Evolutionary conservation across 805 yeast species (phyloP).

Genomic region (Brettanomyces sp.): DNA sequence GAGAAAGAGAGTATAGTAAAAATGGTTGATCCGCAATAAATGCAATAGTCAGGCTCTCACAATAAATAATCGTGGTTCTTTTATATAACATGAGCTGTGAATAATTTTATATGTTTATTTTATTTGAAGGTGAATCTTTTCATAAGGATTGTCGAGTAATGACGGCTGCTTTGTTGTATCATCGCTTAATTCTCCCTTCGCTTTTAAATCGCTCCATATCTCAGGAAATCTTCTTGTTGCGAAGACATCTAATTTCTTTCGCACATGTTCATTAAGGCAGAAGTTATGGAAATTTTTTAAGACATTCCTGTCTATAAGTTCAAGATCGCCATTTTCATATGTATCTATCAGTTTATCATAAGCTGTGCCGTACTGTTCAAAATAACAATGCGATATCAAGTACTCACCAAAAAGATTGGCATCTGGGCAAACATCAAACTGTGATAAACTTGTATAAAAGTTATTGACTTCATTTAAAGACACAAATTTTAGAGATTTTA

Average conservation of each 20-base stretch:
- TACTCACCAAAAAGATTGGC: slow-evolving; percentile 47
- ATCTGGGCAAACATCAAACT: slow-evolving; percentile 43
- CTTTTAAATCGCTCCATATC: slow-evolving; percentile 30
- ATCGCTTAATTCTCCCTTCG: slow-evolving; percentile 21
- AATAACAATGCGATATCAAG: slow-evolving; percentile 61
- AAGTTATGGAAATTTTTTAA: slow-evolving; percentile 39
- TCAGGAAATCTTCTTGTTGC: slow-evolving; percentile 26
- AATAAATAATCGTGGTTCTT: too few species aligned
- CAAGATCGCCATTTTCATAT: slow-evolving; percentile 35
- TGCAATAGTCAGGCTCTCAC: too few species aligned
- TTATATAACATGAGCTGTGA: neutral
- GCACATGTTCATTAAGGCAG: slow-evolving; percentile 30
- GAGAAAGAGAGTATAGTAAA: too few species aligned
- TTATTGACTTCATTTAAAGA: slow-evolving; percentile 46
- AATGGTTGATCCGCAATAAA: too few species aligned
- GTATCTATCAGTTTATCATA: slow-evolving; percentile 38
- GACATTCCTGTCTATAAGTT: slow-evolving; percentile 32
- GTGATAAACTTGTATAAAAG: slow-evolving; percentile 53
- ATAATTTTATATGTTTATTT: neutral
- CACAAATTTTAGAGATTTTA: slow-evolving; percentile 48
- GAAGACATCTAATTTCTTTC: slow-evolving; percentile 29
- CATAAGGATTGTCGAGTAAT: slow-evolving; percentile 17
- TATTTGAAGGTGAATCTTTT: slow-evolving; percentile 2
- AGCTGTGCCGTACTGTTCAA: slow-evolving; percentile 52
- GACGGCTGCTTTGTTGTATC: slow-evolving; percentile 25